These are phyloP conservation scores for Aphanomyces invadans DNA, from an alignment of 352 stramenopile genomes.

Conservation along the genomic window DNA sequence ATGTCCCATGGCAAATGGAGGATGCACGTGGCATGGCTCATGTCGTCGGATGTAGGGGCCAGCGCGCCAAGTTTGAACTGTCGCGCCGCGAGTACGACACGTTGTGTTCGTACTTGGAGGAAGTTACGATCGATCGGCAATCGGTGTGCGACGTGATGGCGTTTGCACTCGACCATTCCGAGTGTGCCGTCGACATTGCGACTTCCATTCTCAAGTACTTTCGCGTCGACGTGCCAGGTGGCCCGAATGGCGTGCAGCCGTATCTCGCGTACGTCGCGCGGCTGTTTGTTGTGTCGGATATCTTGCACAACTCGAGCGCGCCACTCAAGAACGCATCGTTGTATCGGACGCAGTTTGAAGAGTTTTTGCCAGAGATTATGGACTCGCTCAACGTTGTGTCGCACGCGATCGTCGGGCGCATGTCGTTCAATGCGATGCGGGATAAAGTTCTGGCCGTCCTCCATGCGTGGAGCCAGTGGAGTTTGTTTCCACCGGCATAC, in stretches of 20 bases:
- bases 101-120: constrained; percentile 38
- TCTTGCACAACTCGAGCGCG: constrained; percentile 86
- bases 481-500: constrained; percentile 62
- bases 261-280: constrained; percentile 47
- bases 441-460: constrained; percentile 73
- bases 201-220: constrained; percentile 42
- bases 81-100: constrained; percentile 44
- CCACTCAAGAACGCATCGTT: constrained; percentile 83
- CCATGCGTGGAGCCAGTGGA: constrained; percentile 71
- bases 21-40: too few species aligned
- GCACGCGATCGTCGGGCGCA: constrained; percentile 52
- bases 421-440: constrained; percentile 74
- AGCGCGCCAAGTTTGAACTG: constrained; percentile 41
- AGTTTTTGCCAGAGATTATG: constrained; percentile 67
- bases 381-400: constrained; percentile 42
- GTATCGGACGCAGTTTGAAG: constrained; percentile 83
- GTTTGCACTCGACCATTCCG: constrained; percentile 72
- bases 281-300: constrained; percentile 80
- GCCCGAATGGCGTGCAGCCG: constrained; percentile 21
- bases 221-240: constrained; percentile 27
- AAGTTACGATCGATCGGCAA: constrained; percentile 54
- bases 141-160: constrained; percentile 66
- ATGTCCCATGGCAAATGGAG: too few species aligned
- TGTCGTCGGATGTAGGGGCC: constrained; percentile 32
- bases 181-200: constrained; percentile 63